Conservation (phyloP, 352 stramenopile genomes). For the Pythium utonaiense region DNA sequence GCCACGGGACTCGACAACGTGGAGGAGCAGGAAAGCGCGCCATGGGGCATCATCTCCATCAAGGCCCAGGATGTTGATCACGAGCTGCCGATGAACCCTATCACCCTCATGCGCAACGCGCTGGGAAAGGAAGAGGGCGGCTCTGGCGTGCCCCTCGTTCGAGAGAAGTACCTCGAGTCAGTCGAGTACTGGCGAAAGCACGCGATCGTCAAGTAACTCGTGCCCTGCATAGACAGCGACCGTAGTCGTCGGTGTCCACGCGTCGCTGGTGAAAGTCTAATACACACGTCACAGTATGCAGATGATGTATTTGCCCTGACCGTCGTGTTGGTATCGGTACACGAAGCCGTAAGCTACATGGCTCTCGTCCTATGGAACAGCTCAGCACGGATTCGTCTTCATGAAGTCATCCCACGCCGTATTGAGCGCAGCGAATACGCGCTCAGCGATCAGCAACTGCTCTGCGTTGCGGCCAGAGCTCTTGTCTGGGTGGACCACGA, state of each 20-base stretch:
- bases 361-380: background rate
- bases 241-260: background rate
- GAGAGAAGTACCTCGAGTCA: conserved; percentile 74
- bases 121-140: conserved; percentile 94
- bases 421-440: conserved; percentile 89
- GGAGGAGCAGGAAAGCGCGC: conserved; percentile 53
- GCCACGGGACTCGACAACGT: conserved; percentile 52
- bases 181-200: conserved; percentile 88
- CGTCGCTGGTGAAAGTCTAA: background rate
- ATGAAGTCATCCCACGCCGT: conserved; percentile 88
- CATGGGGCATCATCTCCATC: conserved; percentile 95
- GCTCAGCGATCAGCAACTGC: conserved; percentile 88
- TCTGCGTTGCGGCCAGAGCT: conserved; percentile 78
- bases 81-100: conserved; percentile 98
- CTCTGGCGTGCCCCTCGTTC: conserved; percentile 79
- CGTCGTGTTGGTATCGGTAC: background rate
- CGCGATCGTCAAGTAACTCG: conserved; percentile 74
- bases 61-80: conserved; percentile 95
- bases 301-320: background rate
- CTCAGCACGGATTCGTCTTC: conserved; percentile 66
- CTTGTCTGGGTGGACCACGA: conserved; percentile 92
- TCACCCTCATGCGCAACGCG: conserved; percentile 98
- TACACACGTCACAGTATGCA: background rate
- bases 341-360: background rate
- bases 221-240: background rate